These are phyloP conservation scores for Fagus sylvatica DNA, from an alignment of 306 rosid species.

Conservation along the genomic window DNA sequence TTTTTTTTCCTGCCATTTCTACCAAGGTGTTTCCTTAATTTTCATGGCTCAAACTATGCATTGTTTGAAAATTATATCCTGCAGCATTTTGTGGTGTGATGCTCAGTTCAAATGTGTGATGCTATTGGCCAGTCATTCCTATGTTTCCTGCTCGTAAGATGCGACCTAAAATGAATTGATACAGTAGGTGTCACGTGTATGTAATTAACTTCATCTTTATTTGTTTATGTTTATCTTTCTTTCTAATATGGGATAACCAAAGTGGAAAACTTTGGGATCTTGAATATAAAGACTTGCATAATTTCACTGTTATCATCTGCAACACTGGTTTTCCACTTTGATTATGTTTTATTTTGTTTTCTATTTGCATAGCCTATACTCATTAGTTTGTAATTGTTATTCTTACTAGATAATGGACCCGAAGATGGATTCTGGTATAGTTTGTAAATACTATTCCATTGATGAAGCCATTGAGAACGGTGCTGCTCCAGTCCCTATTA, in stretches of 20 bases:
- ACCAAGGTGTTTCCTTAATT: background rate
- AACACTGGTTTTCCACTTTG: background rate
- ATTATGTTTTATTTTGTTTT: background rate
- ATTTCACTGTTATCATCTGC: background rate
- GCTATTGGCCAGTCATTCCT: no score
- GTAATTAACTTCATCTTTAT: background rate
- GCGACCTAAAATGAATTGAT: background rate
- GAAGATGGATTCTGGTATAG: constrained; percentile 97
- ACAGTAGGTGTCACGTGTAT: background rate
- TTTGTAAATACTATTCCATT: constrained; percentile 77
- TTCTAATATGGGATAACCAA: no score
- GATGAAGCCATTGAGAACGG: constrained; percentile 95
- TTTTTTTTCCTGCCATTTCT: background rate
- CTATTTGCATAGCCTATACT: background rate
- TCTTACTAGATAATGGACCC: constrained; percentile 92
- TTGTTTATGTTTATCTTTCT: background rate
- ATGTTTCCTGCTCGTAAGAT: background rate
- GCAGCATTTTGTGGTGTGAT: background rate
- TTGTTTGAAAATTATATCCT: background rate
- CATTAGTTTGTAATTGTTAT: constrained; percentile 8
- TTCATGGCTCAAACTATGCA: background rate
- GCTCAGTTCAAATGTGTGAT: background rate
- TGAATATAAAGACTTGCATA: background rate
- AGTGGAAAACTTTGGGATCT: background rate
- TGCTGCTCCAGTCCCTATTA: constrained; percentile 93